Percentiles rank a stretch among this genome's conserved stretches.
Evolutionary conservation across 768 basidiomycete genomes (phyloP).

Genomic region (Terana coerulea): DNA sequence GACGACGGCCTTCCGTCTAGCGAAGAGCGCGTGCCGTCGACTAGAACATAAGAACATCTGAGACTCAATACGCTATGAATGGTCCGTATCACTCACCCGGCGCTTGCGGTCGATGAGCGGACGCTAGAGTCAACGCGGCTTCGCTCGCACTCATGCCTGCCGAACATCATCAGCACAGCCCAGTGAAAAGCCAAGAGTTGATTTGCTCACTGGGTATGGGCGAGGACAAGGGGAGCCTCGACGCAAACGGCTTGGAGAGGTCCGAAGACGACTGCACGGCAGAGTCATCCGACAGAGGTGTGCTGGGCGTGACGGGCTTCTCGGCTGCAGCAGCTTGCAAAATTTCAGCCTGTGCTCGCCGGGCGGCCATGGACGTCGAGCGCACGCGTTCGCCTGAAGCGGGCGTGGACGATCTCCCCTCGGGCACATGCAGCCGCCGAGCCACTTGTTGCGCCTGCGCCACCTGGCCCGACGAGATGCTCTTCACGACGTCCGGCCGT

Average conservation of each 20-base stretch:
- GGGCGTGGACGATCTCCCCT: conserved; percentile 39
- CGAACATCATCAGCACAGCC: background rate
- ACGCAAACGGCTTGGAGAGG: background rate
- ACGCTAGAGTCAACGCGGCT: conserved; percentile 8
- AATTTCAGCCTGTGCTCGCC: conserved; percentile 12
- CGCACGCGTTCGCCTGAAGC: conserved; percentile 31
- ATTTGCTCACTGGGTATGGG: conserved; percentile 3
- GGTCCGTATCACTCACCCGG: conserved; percentile 4
- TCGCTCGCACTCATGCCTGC: conserved; percentile 13
- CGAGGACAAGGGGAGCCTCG: background rate
- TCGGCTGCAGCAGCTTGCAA: background rate
- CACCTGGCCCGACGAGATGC: conserved; percentile 42
- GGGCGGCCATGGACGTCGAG: conserved; percentile 30
- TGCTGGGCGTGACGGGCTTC: conserved; percentile 7
- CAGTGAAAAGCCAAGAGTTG: background rate
- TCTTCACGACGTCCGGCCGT: conserved; percentile 53
- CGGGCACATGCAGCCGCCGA: conserved; percentile 44
- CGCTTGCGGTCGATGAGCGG: conserved; percentile 9
- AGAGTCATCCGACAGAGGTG: conserved; percentile 12
- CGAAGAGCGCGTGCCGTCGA: background rate
- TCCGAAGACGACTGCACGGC: background rate
- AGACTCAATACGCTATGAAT: background rate
- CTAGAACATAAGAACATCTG: background rate
- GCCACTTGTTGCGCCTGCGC: conserved; percentile 47
- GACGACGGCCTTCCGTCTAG: background rate